Evolutionary conservation across 1,284 basidiomycete genomes (phyloP).

Genomic region (Veloporphyrellus conicus): DNA sequence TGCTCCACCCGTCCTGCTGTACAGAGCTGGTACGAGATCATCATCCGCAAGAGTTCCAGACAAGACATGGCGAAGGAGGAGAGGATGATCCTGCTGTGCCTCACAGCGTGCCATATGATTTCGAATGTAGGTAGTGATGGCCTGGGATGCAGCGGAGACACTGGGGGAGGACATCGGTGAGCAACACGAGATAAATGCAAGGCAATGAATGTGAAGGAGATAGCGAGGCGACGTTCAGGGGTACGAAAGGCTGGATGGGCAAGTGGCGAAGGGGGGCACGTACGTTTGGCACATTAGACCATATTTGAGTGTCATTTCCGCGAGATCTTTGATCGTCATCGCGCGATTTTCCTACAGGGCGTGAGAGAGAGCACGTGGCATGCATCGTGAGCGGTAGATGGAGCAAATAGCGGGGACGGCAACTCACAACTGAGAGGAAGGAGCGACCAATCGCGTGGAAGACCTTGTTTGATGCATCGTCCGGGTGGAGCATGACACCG

Average conservation of each 20-base stretch:
- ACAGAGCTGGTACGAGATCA: constrained; percentile 63
- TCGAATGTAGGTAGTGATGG: constrained; percentile 74
- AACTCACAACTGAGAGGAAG: constrained; percentile 66
- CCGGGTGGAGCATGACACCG: constrained; percentile 62
- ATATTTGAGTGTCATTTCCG: constrained; percentile 59
- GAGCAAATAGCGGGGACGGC: constrained; percentile 6
- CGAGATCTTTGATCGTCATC: constrained; percentile 78
- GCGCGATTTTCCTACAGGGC: constrained; percentile 61
- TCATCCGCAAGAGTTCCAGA: constrained; percentile 69
- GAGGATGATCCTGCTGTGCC: constrained; percentile 62
- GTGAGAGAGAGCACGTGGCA: constrained; percentile 11
- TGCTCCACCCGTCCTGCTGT: constrained; percentile 66
- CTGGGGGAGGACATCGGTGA: constrained; percentile 34
- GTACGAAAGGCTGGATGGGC: constrained; percentile 6
- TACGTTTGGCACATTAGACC: constrained; percentile 73
- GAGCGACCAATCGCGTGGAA: constrained; percentile 67
- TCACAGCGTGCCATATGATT: constrained; percentile 68
- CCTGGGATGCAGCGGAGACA: constrained; percentile 69
- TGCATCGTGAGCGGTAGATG: constrained; percentile 12
- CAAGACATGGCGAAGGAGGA: constrained; percentile 65
- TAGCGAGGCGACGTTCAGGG: constrained; percentile 1
- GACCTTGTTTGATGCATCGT: constrained; percentile 65
- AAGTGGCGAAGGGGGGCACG: constrained; percentile 29
- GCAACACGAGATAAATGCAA: constrained; percentile 16
- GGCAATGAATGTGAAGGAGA: constrained; percentile 8